phyloP scores from a whole-genome alignment of 2,329 filamentous ascomycete genomes.

The Aspergillus fijiensis region DNA sequence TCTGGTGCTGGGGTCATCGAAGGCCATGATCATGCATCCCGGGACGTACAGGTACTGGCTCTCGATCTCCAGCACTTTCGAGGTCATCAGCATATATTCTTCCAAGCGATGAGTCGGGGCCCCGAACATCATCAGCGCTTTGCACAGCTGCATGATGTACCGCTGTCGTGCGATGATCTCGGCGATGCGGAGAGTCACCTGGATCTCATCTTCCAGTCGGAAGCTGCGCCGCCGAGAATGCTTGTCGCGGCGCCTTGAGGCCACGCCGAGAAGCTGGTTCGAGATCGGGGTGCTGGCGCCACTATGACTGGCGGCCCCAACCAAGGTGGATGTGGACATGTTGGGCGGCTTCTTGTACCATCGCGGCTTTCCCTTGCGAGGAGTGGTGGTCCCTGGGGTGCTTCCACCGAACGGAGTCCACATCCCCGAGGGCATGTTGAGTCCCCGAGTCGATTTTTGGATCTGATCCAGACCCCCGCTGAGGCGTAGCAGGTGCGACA shows the following conservation, averaged over 20 bases:
- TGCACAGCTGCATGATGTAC: slow-evolving; percentile 81
- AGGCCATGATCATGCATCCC: slow-evolving; percentile 58
- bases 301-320: slow-evolving; percentile 22
- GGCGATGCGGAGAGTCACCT: slow-evolving; percentile 62
- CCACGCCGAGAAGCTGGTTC: slow-evolving; percentile 28
- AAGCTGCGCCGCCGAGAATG: slow-evolving; percentile 16
- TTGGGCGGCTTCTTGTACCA: slow-evolving; percentile 29
- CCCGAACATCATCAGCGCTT: slow-evolving; percentile 82
- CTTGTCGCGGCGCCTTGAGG: slow-evolving; percentile 27
- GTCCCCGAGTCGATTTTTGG: neutral
- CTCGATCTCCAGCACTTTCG: slow-evolving; percentile 79
- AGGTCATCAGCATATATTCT: slow-evolving; percentile 84
- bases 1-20: slow-evolving; percentile 56
- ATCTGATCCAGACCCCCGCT: slow-evolving; percentile 3
- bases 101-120: slow-evolving; percentile 88
- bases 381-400: slow-evolving; percentile 5
- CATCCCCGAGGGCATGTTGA: neutral
- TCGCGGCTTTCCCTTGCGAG: slow-evolving; percentile 9
- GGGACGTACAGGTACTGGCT: slow-evolving; percentile 82
- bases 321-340: slow-evolving; percentile 25
- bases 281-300: slow-evolving; percentile 32
- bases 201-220: slow-evolving; percentile 50
- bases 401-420: slow-evolving; percentile 3
- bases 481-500: slow-evolving; percentile 1
- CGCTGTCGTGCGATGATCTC: slow-evolving; percentile 73